Base-by-base conservation (phyloP, 148 eudicot species). In the Diospyros kaki region DNA sequence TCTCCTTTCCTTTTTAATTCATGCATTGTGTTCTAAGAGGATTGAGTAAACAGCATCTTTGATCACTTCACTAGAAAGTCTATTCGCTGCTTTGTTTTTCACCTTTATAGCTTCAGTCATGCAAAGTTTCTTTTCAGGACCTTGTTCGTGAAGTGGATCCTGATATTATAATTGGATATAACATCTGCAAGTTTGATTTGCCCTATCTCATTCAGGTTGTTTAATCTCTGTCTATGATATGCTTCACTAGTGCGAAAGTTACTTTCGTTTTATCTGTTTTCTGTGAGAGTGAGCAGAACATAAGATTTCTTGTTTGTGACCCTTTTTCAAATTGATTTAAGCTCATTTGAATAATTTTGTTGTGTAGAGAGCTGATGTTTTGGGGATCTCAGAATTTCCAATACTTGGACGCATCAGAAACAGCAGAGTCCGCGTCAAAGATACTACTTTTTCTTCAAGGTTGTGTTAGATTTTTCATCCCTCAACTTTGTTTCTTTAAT, bases 141-240 rank as follows among this genome's bases (percentile, higher is more conserved):
- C 84, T 96, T 53, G 77, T 96, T 51, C 94, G 99, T 66, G 90
- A 88, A 87, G 90, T 91, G 75, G 99, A 96, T 83, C 99, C 99
- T 53, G 99, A 96, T 83, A 89, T 96, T 54, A 88, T 96, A 72
- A 96, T 96, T 81, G 99, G 99, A 66, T 96, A 96, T 79, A 96
- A 96, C 89, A 96, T 96, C 71, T 96, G 98, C 94, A 96, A 96
- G 70, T 96, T 96, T 80, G 99, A 96, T 83, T 82, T 96, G 83
- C 98, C 99, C 5, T 96, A 96, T 83, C 97, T 96, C 76, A 88
- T 96, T 81, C 94, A 93, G 97, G 99, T 96, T 62, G 4, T 70
- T 64, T 56, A 80, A 41, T 1, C 64, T 62, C 52, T 43, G 39
- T n/a, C 66, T 71, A 64, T 17, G 56, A 15, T 41, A 51, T 40